Conservation (phyloP, 257 asterid genomes). For the Cruciata laevipes region DNA sequence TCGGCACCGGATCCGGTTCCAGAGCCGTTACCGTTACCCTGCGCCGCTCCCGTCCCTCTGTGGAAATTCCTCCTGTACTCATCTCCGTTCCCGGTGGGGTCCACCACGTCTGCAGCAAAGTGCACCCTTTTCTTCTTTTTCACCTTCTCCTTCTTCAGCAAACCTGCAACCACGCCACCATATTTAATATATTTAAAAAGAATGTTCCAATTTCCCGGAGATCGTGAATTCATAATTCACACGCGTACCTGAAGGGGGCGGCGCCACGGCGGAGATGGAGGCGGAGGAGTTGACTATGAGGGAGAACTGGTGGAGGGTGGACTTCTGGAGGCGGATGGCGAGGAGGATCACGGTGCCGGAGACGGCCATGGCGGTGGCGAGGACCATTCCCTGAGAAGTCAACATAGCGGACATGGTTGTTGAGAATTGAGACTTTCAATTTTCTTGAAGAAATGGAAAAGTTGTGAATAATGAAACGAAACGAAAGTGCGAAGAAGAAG, state of each 20-base stretch:
- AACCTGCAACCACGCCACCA: conserved; percentile 26
- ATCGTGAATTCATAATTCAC: neutral
- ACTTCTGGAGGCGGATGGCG: conserved; percentile 57
- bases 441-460: neutral
- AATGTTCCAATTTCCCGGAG: neutral
- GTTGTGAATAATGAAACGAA: neutral
- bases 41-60: neutral
- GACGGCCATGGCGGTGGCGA: conserved; percentile 88
- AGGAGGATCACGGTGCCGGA: conserved; percentile 76
- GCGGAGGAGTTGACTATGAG: conserved; percentile 16
- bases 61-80: conserved; percentile 45
- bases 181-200: neutral
- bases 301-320: conserved; percentile 24
- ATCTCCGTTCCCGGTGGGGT: conserved; percentile 69
- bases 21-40: neutral
- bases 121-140: conserved; percentile 71
- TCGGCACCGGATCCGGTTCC: neutral
- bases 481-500: neutral
- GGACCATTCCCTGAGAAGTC: conserved; percentile 54
- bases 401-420: conserved; percentile 39
- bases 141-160: conserved; percentile 34
- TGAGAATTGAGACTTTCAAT: no score
- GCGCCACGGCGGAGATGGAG: neutral
- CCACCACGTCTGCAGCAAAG: conserved; percentile 85
- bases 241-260: conserved; percentile 19